Conservation (phyloP, 495 filamentous ascomycete genomes). For the Evansstolkia leycettana region DNA sequence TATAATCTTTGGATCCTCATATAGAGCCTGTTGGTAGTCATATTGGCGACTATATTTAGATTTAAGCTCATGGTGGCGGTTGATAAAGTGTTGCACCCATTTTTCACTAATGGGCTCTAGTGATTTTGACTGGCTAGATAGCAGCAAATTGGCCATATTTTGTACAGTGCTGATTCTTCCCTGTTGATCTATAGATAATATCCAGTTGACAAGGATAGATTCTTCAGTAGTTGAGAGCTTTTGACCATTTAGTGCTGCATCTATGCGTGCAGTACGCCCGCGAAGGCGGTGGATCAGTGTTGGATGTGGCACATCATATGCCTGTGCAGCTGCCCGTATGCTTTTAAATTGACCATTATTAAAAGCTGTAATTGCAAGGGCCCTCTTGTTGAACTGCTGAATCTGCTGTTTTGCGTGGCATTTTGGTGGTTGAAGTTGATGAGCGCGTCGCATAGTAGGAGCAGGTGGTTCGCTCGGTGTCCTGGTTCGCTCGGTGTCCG, state of each 20-base stretch:
- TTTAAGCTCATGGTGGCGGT: neutral
- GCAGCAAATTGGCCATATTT: neutral
- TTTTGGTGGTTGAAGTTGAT: too few species aligned
- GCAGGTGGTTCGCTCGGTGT: too few species aligned
- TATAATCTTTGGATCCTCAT: neutral
- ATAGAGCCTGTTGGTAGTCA: too few species aligned
- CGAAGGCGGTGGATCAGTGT: neutral
- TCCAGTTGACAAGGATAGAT: neutral
- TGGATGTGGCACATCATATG: neutral
- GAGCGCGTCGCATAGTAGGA: too few species aligned
- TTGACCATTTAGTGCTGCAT: neutral
- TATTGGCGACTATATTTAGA: too few species aligned
- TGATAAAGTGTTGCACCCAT: neutral
- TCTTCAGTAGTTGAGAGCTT: slow-evolving; percentile 1
- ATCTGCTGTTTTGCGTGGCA: too few species aligned
- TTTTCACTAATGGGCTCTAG: neutral
- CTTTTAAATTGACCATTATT: slow-evolving; percentile 1
- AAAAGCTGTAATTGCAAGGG: neutral
- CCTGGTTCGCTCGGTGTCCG: too few species aligned
- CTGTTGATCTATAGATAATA: neutral
- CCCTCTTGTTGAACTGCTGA: slow-evolving; percentile 1
- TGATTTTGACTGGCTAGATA: neutral
- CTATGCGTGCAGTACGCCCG: neutral
- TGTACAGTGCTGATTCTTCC: neutral
- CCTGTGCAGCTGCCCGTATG: neutral